phyloP scores from a whole-genome alignment of 2,329 filamentous ascomycete species.

The Cladosporium cucumerinum region DNA sequence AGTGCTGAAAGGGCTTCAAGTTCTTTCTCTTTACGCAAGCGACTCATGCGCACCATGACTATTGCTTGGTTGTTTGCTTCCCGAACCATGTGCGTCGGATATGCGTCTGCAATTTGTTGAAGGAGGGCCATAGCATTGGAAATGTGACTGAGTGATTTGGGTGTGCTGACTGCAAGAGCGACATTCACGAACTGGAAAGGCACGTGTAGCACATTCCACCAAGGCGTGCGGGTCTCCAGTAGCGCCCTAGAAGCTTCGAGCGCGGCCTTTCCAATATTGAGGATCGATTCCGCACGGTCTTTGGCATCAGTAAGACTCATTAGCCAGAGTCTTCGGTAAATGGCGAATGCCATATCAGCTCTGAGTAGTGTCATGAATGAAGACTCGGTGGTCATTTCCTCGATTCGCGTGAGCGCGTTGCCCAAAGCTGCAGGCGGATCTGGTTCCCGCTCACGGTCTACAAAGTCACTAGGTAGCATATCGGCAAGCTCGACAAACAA shows the following conservation, averaged over 20 bases:
- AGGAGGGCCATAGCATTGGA: conserved; percentile 38
- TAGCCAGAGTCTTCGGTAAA: conserved; percentile 43
- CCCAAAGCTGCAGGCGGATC: conserved; percentile 35
- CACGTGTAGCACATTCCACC: conserved; percentile 44
- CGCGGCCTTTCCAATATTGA: conserved; percentile 35
- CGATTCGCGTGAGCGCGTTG: conserved; percentile 32
- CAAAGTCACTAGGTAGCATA: conserved; percentile 34
- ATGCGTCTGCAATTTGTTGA: conserved; percentile 36
- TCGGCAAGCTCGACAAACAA: conserved; percentile 35
- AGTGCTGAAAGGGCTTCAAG: conserved; percentile 30
- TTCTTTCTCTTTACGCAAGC: conserved; percentile 33
- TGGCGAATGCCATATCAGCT: conserved; percentile 52
- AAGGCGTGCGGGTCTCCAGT: conserved; percentile 36
- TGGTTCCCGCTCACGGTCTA: conserved; percentile 34
- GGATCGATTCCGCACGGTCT: conserved; percentile 37
- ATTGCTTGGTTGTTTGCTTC: conserved; percentile 38
- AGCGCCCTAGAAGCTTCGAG: conserved; percentile 36
- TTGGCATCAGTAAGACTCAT: conserved; percentile 38
- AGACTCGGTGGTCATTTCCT: conserved; percentile 32
- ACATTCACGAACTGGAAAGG: conserved; percentile 45
- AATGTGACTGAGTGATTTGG: conserved; percentile 36
- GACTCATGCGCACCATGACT: conserved; percentile 32
- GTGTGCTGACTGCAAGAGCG: conserved; percentile 41
- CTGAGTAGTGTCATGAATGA: conserved; percentile 46
- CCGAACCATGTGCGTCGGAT: conserved; percentile 37